A percentile compares a stretch with the other conserved stretches of the same genome.
These are phyloP conservation scores for Lenzites betulinus DNA, from an alignment of 768 basidiomycete genomes.

Conservation along the genomic window DNA sequence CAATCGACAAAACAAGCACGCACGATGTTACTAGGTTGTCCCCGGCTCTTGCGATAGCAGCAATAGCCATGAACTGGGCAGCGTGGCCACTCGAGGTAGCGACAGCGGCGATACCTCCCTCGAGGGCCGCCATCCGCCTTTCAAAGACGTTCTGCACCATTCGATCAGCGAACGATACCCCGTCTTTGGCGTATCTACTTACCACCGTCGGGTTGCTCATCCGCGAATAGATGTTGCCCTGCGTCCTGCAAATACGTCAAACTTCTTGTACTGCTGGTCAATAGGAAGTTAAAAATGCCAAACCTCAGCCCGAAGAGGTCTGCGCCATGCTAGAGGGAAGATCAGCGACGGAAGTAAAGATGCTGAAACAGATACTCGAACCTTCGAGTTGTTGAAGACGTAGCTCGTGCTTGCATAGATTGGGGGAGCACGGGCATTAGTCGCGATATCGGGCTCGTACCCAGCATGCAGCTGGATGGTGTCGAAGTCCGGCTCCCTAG, in stretches of 20 bases:
- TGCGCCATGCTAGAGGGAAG: constrained; percentile 56
- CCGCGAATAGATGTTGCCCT: constrained; percentile 67
- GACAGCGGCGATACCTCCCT: constrained; percentile 76
- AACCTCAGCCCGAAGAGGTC: constrained; percentile 65
- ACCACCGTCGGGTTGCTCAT: constrained; percentile 71
- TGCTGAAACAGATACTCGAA: constrained; percentile 22
- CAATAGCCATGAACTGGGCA: constrained; percentile 74
- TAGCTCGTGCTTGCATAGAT: constrained; percentile 77
- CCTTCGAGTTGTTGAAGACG: constrained; percentile 73
- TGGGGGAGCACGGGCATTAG: constrained; percentile 75
- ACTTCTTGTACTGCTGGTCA: no score
- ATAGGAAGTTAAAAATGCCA: no score
- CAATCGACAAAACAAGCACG: no score
- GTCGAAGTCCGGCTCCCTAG: constrained; percentile 69
- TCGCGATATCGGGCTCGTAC: constrained; percentile 61
- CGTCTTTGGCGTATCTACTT: no score
- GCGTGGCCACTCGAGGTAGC: constrained; percentile 75
- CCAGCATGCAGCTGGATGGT: constrained; percentile 83
- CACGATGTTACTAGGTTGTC: constrained; percentile 81
- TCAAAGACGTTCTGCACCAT: constrained; percentile 76
- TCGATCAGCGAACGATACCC: no score
- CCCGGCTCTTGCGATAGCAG: constrained; percentile 59
- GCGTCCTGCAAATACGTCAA: no score
- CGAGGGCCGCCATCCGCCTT: constrained; percentile 76
- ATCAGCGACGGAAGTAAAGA: neutral